phyloP scores from a whole-genome alignment of 768 basidiomycete species.

The Exidia glandulosa region DNA sequence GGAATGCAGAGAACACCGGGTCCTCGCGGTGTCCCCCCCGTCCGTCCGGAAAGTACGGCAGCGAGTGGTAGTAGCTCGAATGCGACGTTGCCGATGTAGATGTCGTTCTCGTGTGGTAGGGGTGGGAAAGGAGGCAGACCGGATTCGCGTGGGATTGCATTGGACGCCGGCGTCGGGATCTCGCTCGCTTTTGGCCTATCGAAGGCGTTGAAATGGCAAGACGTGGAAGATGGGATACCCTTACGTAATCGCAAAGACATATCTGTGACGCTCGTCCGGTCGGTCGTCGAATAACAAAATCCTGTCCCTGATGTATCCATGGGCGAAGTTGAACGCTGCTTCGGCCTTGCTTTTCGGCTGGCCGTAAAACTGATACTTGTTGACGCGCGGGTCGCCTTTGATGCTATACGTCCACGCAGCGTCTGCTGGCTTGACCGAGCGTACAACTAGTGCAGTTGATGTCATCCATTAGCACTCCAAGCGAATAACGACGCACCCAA shows the following conservation, averaged over 20 bases:
- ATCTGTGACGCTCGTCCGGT: background rate
- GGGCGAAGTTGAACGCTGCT: background rate
- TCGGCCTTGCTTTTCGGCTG: background rate
- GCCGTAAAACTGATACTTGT: background rate
- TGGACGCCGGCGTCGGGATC: background rate
- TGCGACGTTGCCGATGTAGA: background rate
- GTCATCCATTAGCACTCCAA: background rate
- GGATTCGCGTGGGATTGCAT: background rate
- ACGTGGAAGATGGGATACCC: background rate
- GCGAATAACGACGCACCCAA: background rate
- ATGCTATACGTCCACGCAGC: background rate
- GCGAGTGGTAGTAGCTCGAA: background rate
- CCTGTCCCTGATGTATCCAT: background rate
- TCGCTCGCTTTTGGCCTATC: background rate
- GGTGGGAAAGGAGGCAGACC: background rate
- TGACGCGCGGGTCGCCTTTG: background rate
- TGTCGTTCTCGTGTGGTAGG: background rate
- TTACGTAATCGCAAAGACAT: background rate
- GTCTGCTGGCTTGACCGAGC: background rate
- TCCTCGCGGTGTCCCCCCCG: too few species aligned
- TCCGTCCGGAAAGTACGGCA: background rate
- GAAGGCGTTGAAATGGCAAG: accelerated
- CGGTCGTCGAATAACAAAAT: background rate
- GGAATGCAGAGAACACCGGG: background rate
- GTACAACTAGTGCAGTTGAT: background rate